A percentile compares a stretch with the other conserved stretches of the same genome.
Evolutionary conservation across 495 filamentous ascomycete species (phyloP).

Genomic region (Penicillium robsamsonii): DNA sequence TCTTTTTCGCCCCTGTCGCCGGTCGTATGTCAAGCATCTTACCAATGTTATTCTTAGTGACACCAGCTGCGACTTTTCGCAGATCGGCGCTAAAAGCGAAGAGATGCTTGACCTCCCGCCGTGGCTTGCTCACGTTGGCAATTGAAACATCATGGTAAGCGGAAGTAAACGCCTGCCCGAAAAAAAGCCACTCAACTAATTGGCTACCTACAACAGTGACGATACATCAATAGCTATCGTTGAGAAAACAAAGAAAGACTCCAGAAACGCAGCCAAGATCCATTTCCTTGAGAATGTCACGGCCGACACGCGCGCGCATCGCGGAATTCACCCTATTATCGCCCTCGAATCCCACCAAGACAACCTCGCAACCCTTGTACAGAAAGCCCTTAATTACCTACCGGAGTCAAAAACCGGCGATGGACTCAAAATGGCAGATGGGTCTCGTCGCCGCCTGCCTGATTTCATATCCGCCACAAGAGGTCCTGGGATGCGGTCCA

Average conservation of each 20-base stretch:
- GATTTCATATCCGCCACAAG: constrained; percentile 85
- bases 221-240: constrained; percentile 91
- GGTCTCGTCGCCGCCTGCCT: constrained; percentile 49
- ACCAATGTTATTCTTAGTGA: constrained; percentile 32
- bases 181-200: constrained; percentile 12
- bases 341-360: constrained; percentile 72
- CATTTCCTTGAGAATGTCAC: constrained; percentile 83
- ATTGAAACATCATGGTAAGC: constrained; percentile 87
- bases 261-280: constrained; percentile 47
- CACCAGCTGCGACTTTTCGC: constrained; percentile 23
- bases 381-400: constrained; percentile 57
- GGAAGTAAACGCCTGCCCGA: not conserved
- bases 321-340: constrained; percentile 74
- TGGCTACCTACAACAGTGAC: constrained; percentile 54
- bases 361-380: constrained; percentile 62
- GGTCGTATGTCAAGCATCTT: constrained; percentile 4
- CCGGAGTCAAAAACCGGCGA: constrained; percentile 34
- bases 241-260: constrained; percentile 45
- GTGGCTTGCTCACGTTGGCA: constrained; percentile 68
- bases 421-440: constrained; percentile 24
- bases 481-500: constrained; percentile 82
- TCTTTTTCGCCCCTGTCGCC: constrained; percentile 26
- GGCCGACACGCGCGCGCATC: constrained; percentile 64
- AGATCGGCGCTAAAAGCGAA: constrained; percentile 15
- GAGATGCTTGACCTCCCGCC: constrained; percentile 19